Evolutionary conservation across 176 grass and related monocot species (phyloP), one percentile per base, ranked within the genome.

Genomic region (Oryza punctata): DNA sequence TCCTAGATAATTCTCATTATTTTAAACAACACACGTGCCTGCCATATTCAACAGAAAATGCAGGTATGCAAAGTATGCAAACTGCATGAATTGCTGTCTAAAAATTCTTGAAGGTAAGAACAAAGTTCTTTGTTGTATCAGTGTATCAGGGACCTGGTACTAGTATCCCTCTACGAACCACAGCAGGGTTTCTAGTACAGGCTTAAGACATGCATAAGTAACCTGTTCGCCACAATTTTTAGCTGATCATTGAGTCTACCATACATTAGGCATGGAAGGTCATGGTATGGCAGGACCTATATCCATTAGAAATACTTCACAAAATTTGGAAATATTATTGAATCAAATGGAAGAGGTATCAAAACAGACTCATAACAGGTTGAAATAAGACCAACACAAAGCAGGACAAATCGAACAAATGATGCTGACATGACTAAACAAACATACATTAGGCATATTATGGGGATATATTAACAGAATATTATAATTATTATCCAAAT

Each of bases 61-160:
- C 21, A 7, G 21, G 52, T n/a, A 6, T 19, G 28, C 35, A 67
- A 67, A 13, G 43, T 12, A 40, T 6, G 37, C 18, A 33, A 3
- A 45, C 12, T 14, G 4, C 61, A 67, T 12, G 29, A 19, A 50
- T 19, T 37, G 7, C n/a, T 1, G 43, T 38, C 40, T 66, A 54
- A 66, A 83, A 13, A 66, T 23, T 83, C 41, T 38, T 83, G 25
- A 74, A 24, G 26, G 24, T 23, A 32, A 79, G 23, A 79, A 7
- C 13, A 11, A 67, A 29, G 41, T 12, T n/a, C 25, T 61, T 41
- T 63, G 63, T 63, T 72, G 24, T 30, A 72, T 3, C 44, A 29
- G 25, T 28, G 12, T 50, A 60, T 72, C 68, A 41, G 10, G n/a
- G 14, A 41, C 26, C 5, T 15, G 2, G 12, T 6, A 45, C 54